Conservation (phyloP, 1,284 basidiomycete genomes). For the Microbotryum saponariae region DNA sequence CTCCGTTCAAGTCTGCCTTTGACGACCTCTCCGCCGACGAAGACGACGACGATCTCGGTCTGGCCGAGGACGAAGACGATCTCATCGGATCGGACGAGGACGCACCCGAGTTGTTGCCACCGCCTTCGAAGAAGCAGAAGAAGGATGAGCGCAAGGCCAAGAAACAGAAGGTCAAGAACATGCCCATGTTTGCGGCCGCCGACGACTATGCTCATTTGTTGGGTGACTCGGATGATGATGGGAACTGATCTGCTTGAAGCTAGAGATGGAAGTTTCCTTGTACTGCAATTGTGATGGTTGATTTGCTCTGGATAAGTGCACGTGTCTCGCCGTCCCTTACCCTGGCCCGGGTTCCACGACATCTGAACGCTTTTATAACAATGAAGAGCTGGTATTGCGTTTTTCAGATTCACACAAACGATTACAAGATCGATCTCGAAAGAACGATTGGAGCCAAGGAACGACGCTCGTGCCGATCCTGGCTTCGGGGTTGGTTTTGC, state of each 20-base stretch:
- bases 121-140: constrained; percentile 42
- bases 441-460: no score
- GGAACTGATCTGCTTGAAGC: neutral
- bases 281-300: no score
- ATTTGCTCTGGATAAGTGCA: no score
- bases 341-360: no score
- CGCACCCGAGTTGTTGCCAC: constrained; percentile 1
- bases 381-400: no score
- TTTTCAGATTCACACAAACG: no score
- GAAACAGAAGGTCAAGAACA: constrained; percentile 62
- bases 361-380: no score
- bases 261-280: no score
- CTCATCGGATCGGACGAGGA: constrained; percentile 35
- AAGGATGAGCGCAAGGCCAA: constrained; percentile 51
- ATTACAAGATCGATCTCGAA: no score
- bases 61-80: constrained; percentile 35
- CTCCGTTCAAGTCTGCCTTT: constrained; percentile 31
- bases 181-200: constrained; percentile 86
- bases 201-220: constrained; percentile 93
- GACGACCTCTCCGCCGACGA: constrained; percentile 35
- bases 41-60: constrained; percentile 29
- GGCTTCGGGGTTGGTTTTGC: no score
- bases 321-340: no score
- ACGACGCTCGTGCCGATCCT: no score
- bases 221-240: constrained; percentile 54